These are phyloP conservation scores for Rossbeevera mucosa DNA, from an alignment of 768 basidiomycete species.

Conservation along the genomic window DNA sequence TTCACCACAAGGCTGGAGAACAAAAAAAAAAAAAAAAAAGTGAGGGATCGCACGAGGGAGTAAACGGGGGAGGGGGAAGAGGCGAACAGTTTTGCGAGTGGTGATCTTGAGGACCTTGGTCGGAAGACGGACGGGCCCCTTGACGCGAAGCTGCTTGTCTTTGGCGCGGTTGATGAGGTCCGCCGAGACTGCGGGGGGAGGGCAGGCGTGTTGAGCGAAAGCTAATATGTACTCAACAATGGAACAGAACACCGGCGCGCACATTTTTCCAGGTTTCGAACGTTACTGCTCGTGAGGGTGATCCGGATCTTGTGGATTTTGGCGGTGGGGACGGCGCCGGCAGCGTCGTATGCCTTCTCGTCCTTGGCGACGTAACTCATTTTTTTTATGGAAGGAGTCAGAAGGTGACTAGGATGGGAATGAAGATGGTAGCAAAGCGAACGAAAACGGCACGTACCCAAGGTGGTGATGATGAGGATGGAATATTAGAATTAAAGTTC, in stretches of 20 bases:
- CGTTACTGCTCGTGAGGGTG: slow-evolving; percentile 96
- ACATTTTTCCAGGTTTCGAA: slow-evolving; percentile 99
- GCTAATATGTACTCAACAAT: too few species aligned
- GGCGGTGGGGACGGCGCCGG: slow-evolving; percentile 80
- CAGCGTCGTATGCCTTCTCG: slow-evolving; percentile 96
- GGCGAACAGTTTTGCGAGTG: slow-evolving; percentile 93
- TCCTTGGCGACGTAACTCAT: slow-evolving; percentile 99
- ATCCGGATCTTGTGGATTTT: slow-evolving; percentile 99
- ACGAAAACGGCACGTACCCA: slow-evolving; percentile 20
- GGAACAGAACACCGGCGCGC: too few species aligned
- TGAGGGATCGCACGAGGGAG: not conserved
- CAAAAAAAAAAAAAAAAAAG: not conserved
- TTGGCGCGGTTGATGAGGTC: slow-evolving; percentile 99
- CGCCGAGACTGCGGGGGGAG: slow-evolving; percentile 82
- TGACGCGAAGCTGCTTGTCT: slow-evolving; percentile 99
- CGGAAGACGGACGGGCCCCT: slow-evolving; percentile 97
- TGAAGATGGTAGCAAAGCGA: not conserved
- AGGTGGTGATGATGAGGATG: slow-evolving; percentile 31
- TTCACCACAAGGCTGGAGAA: slow-evolving; percentile 99
- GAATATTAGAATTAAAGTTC: slow-evolving; percentile 33
- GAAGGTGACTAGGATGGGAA: slow-evolving; percentile 62
- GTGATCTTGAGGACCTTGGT: slow-evolving; percentile 99
- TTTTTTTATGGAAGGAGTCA: slow-evolving; percentile 52
- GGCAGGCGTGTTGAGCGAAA: not conserved
- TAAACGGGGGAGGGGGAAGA: not conserved